Conservation (phyloP, 306 rosid species). For the Astragalus glycyphyllos region DNA sequence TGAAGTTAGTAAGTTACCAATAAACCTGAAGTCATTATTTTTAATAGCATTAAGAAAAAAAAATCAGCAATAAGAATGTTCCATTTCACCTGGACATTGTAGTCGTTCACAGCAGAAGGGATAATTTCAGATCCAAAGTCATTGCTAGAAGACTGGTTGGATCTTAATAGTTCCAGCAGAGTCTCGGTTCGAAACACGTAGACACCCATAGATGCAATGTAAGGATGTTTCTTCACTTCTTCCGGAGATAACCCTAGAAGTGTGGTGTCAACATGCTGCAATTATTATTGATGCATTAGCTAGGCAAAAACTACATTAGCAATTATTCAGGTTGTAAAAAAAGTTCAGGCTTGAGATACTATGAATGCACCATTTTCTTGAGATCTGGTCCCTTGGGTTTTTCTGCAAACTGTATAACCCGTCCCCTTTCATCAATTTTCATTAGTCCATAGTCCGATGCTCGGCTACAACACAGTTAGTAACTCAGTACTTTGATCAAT, state of each 20-base stretch:
- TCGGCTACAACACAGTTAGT: slow-evolving; percentile 58
- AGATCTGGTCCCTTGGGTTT: slow-evolving; percentile 90
- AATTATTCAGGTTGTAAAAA: slow-evolving; percentile 25
- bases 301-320: slow-evolving; percentile 7
- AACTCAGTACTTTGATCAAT: slow-evolving; percentile 9
- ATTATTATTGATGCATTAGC: slow-evolving; percentile 35
- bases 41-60: slow-evolving; percentile 1
- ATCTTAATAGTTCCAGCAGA: slow-evolving; percentile 71
- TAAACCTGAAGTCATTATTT: slow-evolving; percentile 1
- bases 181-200: slow-evolving; percentile 85
- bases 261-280: slow-evolving; percentile 92
- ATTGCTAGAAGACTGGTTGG: slow-evolving; percentile 70
- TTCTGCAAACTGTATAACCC: slow-evolving; percentile 81
- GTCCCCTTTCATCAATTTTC: slow-evolving; percentile 78
- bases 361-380: slow-evolving; percentile 77
- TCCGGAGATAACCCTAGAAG: slow-evolving; percentile 76
- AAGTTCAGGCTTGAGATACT: slow-evolving; percentile 24
- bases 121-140: slow-evolving; percentile 97
- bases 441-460: slow-evolving; percentile 94
- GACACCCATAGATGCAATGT: slow-evolving; percentile 98
- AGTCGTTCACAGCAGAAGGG: slow-evolving; percentile 82
- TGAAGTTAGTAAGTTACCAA: background rate
- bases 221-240: slow-evolving; percentile 70
- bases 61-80: slow-evolving; percentile 5
- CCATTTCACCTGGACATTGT: slow-evolving; percentile 87